Evolutionary conservation across 805 yeast species (phyloP).

Genomic region (Teunomyces panamensis): DNA sequence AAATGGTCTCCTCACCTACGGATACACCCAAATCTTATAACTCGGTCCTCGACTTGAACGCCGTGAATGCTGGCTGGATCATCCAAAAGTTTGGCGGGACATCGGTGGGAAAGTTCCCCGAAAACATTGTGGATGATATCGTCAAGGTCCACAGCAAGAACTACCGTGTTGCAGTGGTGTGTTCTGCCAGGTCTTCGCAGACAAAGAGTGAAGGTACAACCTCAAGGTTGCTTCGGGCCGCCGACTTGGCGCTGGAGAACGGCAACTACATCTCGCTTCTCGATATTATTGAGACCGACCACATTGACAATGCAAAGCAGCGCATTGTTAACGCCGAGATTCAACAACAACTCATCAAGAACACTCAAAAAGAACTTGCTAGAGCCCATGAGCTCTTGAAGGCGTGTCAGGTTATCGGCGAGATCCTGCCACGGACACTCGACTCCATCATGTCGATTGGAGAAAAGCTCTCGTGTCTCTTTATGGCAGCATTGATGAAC

Average conservation of each 20-base stretch:
- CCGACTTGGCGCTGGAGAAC: slow-evolving; percentile 69
- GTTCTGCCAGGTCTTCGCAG: slow-evolving; percentile 90
- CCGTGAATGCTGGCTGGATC: slow-evolving; percentile 33
- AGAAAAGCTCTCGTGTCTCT: slow-evolving; percentile 87
- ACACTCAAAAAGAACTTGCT: slow-evolving; percentile 63
- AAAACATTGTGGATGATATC: slow-evolving; percentile 78
- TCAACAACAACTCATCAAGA: slow-evolving; percentile 51
- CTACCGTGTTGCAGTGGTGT: slow-evolving; percentile 84
- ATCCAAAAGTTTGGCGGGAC: slow-evolving; percentile 97
- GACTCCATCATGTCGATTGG: slow-evolving; percentile 92
- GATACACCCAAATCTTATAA: slow-evolving; percentile 31
- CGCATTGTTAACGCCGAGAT: slow-evolving; percentile 47
- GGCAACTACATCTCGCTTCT: slow-evolving; percentile 58
- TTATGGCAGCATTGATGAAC: slow-evolving; percentile 80
- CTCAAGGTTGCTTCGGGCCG: slow-evolving; percentile 77
- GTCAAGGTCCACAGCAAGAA: slow-evolving; percentile 61
- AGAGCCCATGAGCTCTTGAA: slow-evolving; percentile 67
- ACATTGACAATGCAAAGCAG: slow-evolving; percentile 64
- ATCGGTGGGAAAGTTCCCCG: slow-evolving; percentile 91
- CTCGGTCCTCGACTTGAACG: slow-evolving; percentile 38
- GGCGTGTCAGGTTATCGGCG: slow-evolving; percentile 91
- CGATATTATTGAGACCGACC: slow-evolving; percentile 73
- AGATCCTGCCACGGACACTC: slow-evolving; percentile 80
- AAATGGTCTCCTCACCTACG: slow-evolving; percentile 20
- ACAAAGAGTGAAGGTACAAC: slow-evolving; percentile 96